Conservation (phyloP, 257 asterid genomes). For the Marsdenia floribunda region DNA sequence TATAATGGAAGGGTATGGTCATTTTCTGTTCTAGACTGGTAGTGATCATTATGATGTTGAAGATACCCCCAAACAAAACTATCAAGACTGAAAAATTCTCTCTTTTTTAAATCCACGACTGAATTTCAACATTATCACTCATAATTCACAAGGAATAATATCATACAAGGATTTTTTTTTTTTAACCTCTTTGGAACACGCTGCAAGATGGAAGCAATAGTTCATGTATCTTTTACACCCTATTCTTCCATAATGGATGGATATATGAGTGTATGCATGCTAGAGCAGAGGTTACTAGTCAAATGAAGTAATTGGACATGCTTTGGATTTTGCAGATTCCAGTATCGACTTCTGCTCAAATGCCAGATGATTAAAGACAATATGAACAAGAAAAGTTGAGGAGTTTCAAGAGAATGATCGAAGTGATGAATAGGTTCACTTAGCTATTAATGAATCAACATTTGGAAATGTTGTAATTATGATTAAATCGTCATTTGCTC, state of each 20-base stretch:
- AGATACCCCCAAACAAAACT: neutral
- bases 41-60: neutral
- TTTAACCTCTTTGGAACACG: neutral
- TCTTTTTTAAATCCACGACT: too few relatives aligned
- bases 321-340: slow-evolving; percentile 37
- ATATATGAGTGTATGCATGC: too few relatives aligned
- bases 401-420: neutral
- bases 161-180: too few relatives aligned
- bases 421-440: neutral
- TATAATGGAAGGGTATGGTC: neutral
- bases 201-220: neutral
- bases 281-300: too few relatives aligned
- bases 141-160: too few relatives aligned
- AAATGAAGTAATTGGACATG: slow-evolving; percentile 39
- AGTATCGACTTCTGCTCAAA: slow-evolving; percentile 46
- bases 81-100: neutral
- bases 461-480: neutral
- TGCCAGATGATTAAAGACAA: neutral
- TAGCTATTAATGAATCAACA: neutral
- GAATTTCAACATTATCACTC: too few relatives aligned
- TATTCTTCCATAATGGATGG: too few relatives aligned
- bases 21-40: neutral
- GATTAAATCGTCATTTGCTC: neutral
- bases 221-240: too few relatives aligned
- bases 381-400: neutral